A percentile compares a stretch with the other conserved stretches of the same genome.
phyloP scores from a whole-genome alignment of 2,329 filamentous ascomycete genomes.

The Botrytis hyacinthi region DNA sequence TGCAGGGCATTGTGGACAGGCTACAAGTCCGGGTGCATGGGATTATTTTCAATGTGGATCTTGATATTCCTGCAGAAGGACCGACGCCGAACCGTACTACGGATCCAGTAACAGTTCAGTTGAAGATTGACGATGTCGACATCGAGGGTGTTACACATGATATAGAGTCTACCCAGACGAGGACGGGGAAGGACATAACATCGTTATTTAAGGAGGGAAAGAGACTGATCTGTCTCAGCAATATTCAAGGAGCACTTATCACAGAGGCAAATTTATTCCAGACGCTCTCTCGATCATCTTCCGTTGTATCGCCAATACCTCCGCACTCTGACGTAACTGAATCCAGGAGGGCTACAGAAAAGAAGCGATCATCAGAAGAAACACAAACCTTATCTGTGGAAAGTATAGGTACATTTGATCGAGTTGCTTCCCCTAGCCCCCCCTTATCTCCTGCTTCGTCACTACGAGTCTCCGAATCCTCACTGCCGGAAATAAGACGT shows the following conservation, averaged over 20 bases:
- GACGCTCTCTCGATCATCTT: constrained; percentile 55
- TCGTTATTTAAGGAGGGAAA: constrained; percentile 58
- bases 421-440: constrained; percentile 25
- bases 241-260: constrained; percentile 63
- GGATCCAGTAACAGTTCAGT: constrained; percentile 61
- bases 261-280: constrained; percentile 67
- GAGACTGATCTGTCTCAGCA: constrained; percentile 60
- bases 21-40: constrained; percentile 64
- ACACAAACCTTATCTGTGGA: constrained; percentile 40
- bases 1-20: constrained; percentile 72
- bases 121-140: constrained; percentile 62
- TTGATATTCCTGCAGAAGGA: constrained; percentile 52
- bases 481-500: constrained; percentile 21
- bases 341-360: constrained; percentile 30
- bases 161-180: constrained; percentile 29
- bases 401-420: constrained; percentile 31
- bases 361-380: constrained; percentile 26
- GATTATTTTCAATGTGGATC: constrained; percentile 64
- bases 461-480: constrained; percentile 24
- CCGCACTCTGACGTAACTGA: constrained; percentile 46
- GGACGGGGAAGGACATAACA: constrained; percentile 26
- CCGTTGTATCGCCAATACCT: constrained; percentile 56
- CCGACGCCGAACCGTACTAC: constrained; percentile 41
- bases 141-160: constrained; percentile 61
- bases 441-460: constrained; percentile 26